Evolutionary conservation across 2,329 filamentous ascomycete genomes (phyloP).

Genomic region (Aspergillus uvarum): DNA sequence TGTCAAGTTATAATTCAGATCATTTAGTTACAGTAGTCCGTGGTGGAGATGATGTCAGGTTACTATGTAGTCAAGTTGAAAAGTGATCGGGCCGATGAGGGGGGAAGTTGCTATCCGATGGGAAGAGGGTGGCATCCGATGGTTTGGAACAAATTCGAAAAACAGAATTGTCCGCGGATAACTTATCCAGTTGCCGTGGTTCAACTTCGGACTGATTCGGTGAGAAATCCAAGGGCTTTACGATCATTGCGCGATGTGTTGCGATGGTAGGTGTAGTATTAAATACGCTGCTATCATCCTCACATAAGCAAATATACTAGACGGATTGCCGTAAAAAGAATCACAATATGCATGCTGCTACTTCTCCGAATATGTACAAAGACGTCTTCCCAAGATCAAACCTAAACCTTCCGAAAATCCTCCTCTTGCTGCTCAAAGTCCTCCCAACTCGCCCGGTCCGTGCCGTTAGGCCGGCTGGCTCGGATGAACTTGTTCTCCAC

Average conservation of each 20-base stretch:
- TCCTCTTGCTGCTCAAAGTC: constrained; percentile 29
- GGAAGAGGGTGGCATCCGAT: too few relatives aligned
- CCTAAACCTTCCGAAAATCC: constrained; percentile 27
- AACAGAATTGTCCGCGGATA: too few relatives aligned
- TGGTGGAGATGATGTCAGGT: constrained; percentile 3
- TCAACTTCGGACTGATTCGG: too few relatives aligned
- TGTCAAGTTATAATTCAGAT: not conserved
- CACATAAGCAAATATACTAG: too few relatives aligned
- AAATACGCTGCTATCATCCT: too few relatives aligned
- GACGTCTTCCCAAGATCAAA: not conserved
- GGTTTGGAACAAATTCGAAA: too few relatives aligned
- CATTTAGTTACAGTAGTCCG: not conserved
- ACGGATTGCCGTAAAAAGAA: too few relatives aligned
- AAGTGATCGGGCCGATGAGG: constrained; percentile 18
- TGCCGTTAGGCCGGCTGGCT: constrained; percentile 54
- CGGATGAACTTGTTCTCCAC: constrained; percentile 51
- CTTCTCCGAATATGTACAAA: constrained; percentile 13
- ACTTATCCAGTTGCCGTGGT: too few relatives aligned
- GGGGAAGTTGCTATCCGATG: too few relatives aligned
- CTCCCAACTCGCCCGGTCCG: constrained; percentile 51
- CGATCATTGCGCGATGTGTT: too few relatives aligned
- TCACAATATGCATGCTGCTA: not conserved
- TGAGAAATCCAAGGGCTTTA: too few relatives aligned
- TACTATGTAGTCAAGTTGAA: constrained; percentile 5
- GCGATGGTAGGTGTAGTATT: too few relatives aligned